Conservation (phyloP, 129 eudicot genomes). For the Ambrosia artemisiifolia region DNA sequence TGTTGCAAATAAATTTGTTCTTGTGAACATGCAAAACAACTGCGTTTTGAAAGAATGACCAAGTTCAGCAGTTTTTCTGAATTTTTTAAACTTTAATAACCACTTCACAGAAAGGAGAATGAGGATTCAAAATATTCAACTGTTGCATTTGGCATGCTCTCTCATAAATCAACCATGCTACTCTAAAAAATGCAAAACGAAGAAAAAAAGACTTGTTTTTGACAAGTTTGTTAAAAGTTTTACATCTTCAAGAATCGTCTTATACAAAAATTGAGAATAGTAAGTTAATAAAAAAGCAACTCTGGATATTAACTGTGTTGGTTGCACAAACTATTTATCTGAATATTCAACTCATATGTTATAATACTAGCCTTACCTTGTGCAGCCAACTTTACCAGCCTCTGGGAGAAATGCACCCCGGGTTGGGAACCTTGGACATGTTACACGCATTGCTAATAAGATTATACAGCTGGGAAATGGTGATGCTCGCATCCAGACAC, state of each 20-base stretch:
- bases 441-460: constrained; percentile 80
- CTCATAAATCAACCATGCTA: constrained; percentile 6
- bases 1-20: not conserved
- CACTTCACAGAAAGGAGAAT: not conserved
- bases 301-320: not conserved
- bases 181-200: not conserved
- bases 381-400: constrained; percentile 73
- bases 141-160: not conserved
- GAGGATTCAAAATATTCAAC: not conserved
- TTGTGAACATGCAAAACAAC: not conserved
- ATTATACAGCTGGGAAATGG: constrained; percentile 58
- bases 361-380: not conserved
- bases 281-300: not conserved
- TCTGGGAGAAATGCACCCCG: constrained; percentile 60
- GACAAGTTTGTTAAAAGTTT: not conserved
- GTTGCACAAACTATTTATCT: not conserved
- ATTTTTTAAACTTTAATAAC: not conserved
- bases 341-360: not conserved
- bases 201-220: not conserved
- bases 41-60: not conserved
- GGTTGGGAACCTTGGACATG: constrained; percentile 79
- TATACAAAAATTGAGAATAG: not conserved
- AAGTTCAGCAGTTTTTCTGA: not conserved
- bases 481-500: constrained; percentile 51
- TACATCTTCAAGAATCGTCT: not conserved